Conservation (phyloP, 1,139 yeast species). For the Pichia norvegensis region DNA sequence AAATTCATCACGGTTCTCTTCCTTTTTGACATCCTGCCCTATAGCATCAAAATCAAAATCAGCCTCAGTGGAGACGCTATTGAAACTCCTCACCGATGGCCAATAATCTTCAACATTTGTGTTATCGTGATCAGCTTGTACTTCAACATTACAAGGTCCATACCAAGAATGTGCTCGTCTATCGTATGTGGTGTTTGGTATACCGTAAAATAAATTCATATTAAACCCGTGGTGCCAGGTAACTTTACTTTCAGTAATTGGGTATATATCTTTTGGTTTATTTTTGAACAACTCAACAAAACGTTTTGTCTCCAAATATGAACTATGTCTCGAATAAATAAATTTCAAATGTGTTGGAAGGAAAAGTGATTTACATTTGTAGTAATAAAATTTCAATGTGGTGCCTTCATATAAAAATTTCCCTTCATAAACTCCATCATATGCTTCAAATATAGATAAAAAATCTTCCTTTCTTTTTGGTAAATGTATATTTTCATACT, state of each 20-base stretch:
- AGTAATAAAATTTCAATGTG: not conserved
- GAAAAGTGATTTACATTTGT: not conserved
- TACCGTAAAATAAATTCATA: constrained; percentile 13
- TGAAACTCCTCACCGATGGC: constrained; percentile 2
- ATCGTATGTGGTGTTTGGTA: constrained; percentile 9
- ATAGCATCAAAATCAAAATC: constrained; percentile 5
- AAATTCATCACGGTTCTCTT: not conserved
- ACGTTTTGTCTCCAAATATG: constrained; percentile 13
- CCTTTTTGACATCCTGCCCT: not conserved
- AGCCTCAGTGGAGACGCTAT: constrained; percentile 3
- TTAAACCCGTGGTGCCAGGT: constrained; percentile 14
- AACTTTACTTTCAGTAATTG: constrained; percentile 12
- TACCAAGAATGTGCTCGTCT: not conserved
- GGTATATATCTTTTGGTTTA: constrained; percentile 15
- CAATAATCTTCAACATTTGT: not conserved
- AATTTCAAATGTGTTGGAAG: constrained; percentile 12
- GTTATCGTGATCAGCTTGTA: not conserved
- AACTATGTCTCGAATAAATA: constrained; percentile 17
- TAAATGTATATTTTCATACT: constrained; percentile 6
- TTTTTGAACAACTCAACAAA: constrained; percentile 13
- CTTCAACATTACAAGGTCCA: constrained; percentile 1
- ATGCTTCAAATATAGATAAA: not conserved
- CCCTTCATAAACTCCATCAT: not conserved
- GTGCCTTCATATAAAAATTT: not conserved
- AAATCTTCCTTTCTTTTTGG: constrained; percentile 1